Evolutionary conservation across 2,329 filamentous ascomycete genomes (phyloP).

Genomic region (Aspergillus ibericus): DNA sequence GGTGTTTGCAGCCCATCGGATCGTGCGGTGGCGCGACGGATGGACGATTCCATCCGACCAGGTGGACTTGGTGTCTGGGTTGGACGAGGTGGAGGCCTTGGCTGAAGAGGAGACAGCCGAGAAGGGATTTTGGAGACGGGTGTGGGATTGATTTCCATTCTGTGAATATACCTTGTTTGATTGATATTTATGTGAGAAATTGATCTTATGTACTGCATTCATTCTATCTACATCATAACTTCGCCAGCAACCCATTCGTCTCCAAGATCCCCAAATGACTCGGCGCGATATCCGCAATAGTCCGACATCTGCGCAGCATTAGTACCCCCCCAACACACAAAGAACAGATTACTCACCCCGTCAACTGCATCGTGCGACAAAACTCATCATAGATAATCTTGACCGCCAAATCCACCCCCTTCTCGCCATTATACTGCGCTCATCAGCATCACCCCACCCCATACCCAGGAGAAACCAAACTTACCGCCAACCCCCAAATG

Average conservation of each 20-base stretch:
- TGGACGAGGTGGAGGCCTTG: background rate
- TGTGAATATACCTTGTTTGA: too few relatives aligned
- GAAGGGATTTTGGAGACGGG: background rate
- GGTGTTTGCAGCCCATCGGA: slow-evolving; percentile 9
- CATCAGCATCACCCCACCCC: too few relatives aligned
- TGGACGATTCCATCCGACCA: background rate
- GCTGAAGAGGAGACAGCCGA: background rate
- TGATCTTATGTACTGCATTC: background rate
- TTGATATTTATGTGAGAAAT: background rate
- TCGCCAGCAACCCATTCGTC: background rate
- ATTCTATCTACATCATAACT: background rate
- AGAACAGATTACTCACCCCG: slow-evolving; percentile 16
- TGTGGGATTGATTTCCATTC: background rate
- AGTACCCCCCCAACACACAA: background rate
- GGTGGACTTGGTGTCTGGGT: background rate
- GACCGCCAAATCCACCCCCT: slow-evolving; percentile 27
- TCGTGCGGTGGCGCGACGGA: background rate
- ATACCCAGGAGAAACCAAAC: background rate
- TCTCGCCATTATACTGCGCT: slow-evolving; percentile 22
- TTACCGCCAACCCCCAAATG: slow-evolving; percentile 32
- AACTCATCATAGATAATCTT: slow-evolving; percentile 26
- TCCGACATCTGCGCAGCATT: background rate
- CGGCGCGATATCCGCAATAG: background rate
- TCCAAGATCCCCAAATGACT: background rate
- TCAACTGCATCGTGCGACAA: slow-evolving; percentile 22